Base-by-base conservation (phyloP, 2,329 filamentous ascomycete genomes). In the Paecilomyces fulvus region DNA sequence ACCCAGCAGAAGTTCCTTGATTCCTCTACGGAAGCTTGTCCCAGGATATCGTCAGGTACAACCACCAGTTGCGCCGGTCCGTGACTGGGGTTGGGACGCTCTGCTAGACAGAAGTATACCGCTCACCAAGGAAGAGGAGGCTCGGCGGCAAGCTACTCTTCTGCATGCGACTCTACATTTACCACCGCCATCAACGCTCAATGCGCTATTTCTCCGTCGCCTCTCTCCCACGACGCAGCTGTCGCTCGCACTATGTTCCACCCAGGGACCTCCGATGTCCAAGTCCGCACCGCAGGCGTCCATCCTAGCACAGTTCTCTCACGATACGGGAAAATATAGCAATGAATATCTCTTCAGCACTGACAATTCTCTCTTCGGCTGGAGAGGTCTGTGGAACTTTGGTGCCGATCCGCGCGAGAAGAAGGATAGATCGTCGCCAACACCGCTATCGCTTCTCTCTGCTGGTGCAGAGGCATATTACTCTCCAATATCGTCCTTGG, bases 401-500 rank as follows among this genome's bases (percentile, higher is more conserved):
- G 92, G 92, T 12, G 82, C 85, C 17, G 88, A 62, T 30, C 57
- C 64, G 61, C 51, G 55, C 49, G 46, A 25, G 52, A 61, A 43
- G 46, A 59, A 56, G 7, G 55, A 59, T 6, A 52, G 48, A 37
- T 49, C 11, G 8, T 49, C 77, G 73, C 58, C 85, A 88, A 67
- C 83, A 80, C 63, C 83, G 86, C 57, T 88, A 85, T 75, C 92
- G 8, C 85, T 92, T 20, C 90, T 97, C 70, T 95, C 90, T 66
- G 89, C 90, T 2, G 94, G 94, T 33, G 92, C 86, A 55, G 94
- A 99, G 73, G 80, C 95, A 33, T 99, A 97, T 76, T 99, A 99
- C 76, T 94, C 92, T 21, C 87, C 92, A 0, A 76, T 96, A 58
- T 97, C 96, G 71, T 96, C 96, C 69, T 90, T 91, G 21, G 90